Base-by-base conservation (phyloP, 2,329 filamentous ascomycete species). In the Dactylellina drechsleri region DNA sequence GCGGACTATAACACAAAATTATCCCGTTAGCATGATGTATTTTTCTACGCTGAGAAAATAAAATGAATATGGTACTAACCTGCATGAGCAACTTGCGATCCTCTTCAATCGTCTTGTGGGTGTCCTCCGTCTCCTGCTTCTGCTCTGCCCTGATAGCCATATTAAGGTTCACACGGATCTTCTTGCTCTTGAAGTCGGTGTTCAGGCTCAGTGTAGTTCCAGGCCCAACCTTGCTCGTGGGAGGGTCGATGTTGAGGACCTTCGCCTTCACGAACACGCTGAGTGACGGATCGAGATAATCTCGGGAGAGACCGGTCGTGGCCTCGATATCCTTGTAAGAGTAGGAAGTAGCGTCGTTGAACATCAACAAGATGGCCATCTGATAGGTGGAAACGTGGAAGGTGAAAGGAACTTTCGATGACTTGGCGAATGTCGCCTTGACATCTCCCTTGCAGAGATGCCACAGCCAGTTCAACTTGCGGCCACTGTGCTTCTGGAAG, bases 91-190 rank as follows among this genome's bases (percentile, higher is more conserved):
- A 86, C 84, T 98, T 98, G 76, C 95, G 88, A 82, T 99, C 95
- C 83, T 99, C 95, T 84, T 99, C 95, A 79, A 99, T 97, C 2
- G 93, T 98, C 88, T 99, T 99, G 85, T 98, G 96, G 5, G 95
- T 99, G 81, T 99, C 95, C 76, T 92, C 93, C 77, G 93, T 91
- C 82, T 99, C 95, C 77, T 95, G 92, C 86, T 97, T 98, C 81
- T 94, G 90, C 83, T 99, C 96, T 40, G 93, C 91, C 84, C 97
- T 94, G 83, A 97, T 93, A 68, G 90, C 91, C 65, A 98, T 90
- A 82, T 99, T 99, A 64, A 99, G 85, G 81, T 99, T 99, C 79
- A 98, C 90, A 80, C 96, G 93, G 79, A 97, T 90, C 86, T 98
- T 99, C 87, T 99, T 99, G 85, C 90, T 93, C 87, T 96, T 97